Evolutionary conservation across 2,329 filamentous ascomycete species (phyloP), one percentile per base, ranked within the genome.

Genomic region (Coniochaeta ligniaria): DNA sequence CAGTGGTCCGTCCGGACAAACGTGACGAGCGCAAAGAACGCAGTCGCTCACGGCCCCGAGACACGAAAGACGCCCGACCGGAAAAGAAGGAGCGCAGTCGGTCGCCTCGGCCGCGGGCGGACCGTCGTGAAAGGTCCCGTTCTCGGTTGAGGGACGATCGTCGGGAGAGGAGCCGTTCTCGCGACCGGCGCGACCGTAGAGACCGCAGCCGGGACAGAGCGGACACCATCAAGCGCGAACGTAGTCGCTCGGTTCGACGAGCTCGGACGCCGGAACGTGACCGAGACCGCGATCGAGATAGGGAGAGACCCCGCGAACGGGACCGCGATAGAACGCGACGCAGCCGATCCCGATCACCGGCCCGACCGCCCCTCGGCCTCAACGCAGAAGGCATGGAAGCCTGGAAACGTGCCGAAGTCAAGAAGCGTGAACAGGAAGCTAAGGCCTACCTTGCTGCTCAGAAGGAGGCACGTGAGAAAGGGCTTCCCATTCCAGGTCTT

Each of bases 381-480:
- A 79, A 75, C 60, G 79, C 79, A 57, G 76, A 79, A n/a, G 78
- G 78, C 45, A 73, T 78, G 28, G 82, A 85, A 66, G 78, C 78
- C 17, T 83, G 83, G 78, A 87, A 87, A 69, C 80, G 82, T 64
- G 81, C 82, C 61, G 83, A 86, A 66, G 83, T 85, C 59, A 83
- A 79, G 69, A 83, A 85, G 68, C 80, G 84, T 58, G 84, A 87
- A 69, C 80, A 80, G 63, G 84, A 87, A 70, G 85, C 85, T 43
- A 87, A 86, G 69, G 83, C 83, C 5, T 88, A 87, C 65, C 74
- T 87, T 41, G 83, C 83, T 7, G 83, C 83, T 2, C 83, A 86
- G 65, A 81, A 83, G 63, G 83, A 86, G 65, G 84, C 84, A 35
- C 78, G 82, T 33, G 79, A 79, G 56, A 86, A 86, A 68, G 83